Base-by-base conservation (phyloP, 1,284 basidiomycete species). In the Trichosporon sp. region DNA sequence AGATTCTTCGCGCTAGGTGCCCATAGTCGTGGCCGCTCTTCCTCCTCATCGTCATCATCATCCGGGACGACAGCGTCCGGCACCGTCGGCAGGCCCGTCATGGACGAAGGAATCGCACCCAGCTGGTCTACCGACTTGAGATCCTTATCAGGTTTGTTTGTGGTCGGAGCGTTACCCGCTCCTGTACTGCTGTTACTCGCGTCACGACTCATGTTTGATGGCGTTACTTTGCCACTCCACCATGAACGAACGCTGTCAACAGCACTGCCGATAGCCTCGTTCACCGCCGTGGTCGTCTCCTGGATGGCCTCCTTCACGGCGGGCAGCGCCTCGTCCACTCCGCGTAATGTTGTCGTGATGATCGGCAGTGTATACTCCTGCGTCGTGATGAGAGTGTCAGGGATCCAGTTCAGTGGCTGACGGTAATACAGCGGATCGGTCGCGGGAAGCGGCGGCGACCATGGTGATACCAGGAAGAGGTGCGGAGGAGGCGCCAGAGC, bases 361-460 rank as follows among this genome's bases (percentile, higher is more conserved):
- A 65, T 63, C 6, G 69, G 69, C 6, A 70, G 46, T 44, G 60
- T 75, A 40, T 65, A 73, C 71, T 63, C 67, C 62, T 78, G 77
- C 1, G 75, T 75, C 11, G 73, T 69, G 34, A 79, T 71, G n/a
- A 79, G 56, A 13, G 69, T 58, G 16, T 63, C 65, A 1, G 78
- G 78, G n/a, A 79, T 74, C 76, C 73, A 75, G 58, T 72, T 67
- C 31, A 78, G 71, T 10, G 67, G 69, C 36, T 75, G 75, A n/a
- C 69, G 65, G 67, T 77, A 78, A 19, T 71, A 68, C 11, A 75
- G 71, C 0, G 73, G 73, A 49, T 77, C 71, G 6, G 70, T 65
- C 0, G 67, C 27, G 0, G 74, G 73, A 13, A 78, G 61, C 1
- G 74, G 69, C 1, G 78, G 77, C 9, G 73, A 73, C 78, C 78